Conservation (phyloP, 306 rosid species). For the Malus orientalis region DNA sequence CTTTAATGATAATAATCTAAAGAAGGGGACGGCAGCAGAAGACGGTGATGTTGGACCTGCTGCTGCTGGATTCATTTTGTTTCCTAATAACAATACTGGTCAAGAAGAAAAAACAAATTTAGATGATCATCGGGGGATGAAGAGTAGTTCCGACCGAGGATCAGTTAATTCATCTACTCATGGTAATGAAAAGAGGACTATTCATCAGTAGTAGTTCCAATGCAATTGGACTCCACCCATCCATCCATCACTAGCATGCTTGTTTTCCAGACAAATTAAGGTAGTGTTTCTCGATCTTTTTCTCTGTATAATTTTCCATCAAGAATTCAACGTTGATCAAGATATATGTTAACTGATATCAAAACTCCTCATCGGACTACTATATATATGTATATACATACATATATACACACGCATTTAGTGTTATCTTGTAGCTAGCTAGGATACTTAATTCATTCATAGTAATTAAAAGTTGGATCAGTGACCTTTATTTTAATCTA, state of each 20-base stretch:
- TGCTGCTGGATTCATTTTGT: constrained; percentile 14
- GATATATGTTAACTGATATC: too few species aligned
- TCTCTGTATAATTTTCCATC: not conserved
- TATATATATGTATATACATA: too few species aligned
- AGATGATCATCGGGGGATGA: not conserved
- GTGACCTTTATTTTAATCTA: too few species aligned
- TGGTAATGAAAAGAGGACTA: constrained; percentile 13
- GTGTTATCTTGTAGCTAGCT: too few species aligned
- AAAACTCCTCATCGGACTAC: too few species aligned
- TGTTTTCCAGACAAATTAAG: not conserved
- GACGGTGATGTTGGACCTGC: not conserved
- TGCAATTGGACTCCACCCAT: not conserved
- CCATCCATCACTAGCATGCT: not conserved
- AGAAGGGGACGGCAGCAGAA: constrained; percentile 31
- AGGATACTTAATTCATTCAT: too few species aligned
- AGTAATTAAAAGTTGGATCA: too few species aligned
- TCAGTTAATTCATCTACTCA: not conserved
- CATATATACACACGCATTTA: too few species aligned
- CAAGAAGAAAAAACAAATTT: constrained; percentile 28
- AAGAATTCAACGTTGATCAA: too few species aligned
- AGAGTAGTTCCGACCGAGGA: constrained; percentile 15
- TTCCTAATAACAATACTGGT: constrained; percentile 7
- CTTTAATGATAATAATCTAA: constrained; percentile 22
- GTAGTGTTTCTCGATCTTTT: not conserved
- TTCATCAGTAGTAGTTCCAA: constrained; percentile 20